A percentile compares a stretch with the other conserved stretches of the same genome.
Conservation (phyloP, 345 rosid genomes). For the Mallotus nudiflorus region DNA sequence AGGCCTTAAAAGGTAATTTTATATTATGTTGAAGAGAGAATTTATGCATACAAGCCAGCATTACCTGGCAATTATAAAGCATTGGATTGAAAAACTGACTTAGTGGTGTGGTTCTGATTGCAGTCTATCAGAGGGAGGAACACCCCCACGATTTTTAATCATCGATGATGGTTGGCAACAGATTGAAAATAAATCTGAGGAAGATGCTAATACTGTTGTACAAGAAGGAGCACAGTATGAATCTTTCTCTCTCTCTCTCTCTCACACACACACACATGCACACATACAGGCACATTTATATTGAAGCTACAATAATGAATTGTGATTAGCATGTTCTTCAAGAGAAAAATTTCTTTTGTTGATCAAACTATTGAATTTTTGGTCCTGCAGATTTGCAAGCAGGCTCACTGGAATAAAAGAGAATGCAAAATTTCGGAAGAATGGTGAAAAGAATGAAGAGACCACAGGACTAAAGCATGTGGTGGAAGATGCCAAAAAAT, state of each 20-base stretch:
- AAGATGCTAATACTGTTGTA: slow-evolving; percentile 54
- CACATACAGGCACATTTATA: too few species aligned
- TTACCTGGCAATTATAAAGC: not conserved
- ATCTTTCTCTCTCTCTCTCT: not conserved
- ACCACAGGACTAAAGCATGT: slow-evolving; percentile 65
- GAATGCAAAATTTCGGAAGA: slow-evolving; percentile 79
- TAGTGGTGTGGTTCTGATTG: slow-evolving; percentile 29
- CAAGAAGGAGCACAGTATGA: slow-evolving; percentile 99
- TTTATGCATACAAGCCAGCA: not conserved
- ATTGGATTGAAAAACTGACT: slow-evolving; percentile 20
- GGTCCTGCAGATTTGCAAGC: slow-evolving; percentile 71
- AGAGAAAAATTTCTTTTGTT: not conserved
- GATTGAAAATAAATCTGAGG: slow-evolving; percentile 72
- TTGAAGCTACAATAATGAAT: not conserved
- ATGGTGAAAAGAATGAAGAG: slow-evolving; percentile 43
- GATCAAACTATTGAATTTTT: not conserved
- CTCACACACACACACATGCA: too few species aligned
- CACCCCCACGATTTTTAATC: slow-evolving; percentile 90
- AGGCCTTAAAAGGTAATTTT: slow-evolving; percentile 78
- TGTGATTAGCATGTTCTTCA: not conserved
- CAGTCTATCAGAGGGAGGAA: slow-evolving; percentile 88
- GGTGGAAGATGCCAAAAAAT: slow-evolving; percentile 78
- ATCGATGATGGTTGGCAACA: slow-evolving; percentile 99
- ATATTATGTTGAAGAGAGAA: slow-evolving; percentile 12
- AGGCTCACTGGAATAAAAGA: slow-evolving; percentile 92